Percentiles rank a stretch among this genome's conserved stretches.
These are phyloP conservation scores for Aureobasidium sp. DNA, from an alignment of 2,329 filamentous ascomycete species.

Conservation along the genomic window DNA sequence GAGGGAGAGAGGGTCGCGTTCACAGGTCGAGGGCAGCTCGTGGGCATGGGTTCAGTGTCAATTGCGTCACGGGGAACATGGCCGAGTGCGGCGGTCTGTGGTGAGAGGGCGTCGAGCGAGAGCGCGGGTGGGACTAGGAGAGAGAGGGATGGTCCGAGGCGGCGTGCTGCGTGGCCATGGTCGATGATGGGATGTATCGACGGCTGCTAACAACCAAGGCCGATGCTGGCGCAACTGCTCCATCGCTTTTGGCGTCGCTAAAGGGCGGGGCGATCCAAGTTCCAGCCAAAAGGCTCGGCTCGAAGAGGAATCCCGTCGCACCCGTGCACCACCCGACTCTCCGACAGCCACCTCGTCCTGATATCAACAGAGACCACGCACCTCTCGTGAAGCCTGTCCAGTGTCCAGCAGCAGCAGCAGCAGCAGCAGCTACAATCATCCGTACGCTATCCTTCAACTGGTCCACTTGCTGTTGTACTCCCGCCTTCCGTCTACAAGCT, in stretches of 20 bases:
- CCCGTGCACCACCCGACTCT: not conserved
- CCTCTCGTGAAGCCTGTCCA: too few species aligned
- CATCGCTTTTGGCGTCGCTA: conserved; percentile 4
- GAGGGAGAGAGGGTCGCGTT: not conserved
- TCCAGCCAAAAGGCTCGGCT: conserved; percentile 6
- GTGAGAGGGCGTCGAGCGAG: not conserved
- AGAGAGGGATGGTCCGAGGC: not conserved
- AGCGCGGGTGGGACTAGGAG: not conserved
- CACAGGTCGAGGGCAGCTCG: not conserved
- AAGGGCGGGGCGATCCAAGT: conserved; percentile 6
- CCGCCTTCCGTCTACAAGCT: not conserved
- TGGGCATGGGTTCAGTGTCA: not conserved
- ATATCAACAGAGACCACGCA: too few species aligned
- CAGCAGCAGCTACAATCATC: too few species aligned
- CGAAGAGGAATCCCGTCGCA: conserved; percentile 5
- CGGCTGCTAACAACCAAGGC: conserved; percentile 10
- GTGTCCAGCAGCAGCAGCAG: too few species aligned
- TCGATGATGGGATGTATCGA: conserved; percentile 8
- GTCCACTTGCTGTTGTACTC: not conserved
- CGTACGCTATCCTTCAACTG: too few species aligned
- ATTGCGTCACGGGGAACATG: conserved; percentile 11
- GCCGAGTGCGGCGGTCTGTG: not conserved
- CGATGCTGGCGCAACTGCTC: conserved; percentile 9
- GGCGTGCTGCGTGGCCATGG: not conserved
- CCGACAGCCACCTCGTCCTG: too few species aligned